Percentiles rank a stretch among this genome's conserved stretches.
Evolutionary conservation across 176 grass and related monocot genomes (phyloP).

Genomic region (Oryza meyeriana): DNA sequence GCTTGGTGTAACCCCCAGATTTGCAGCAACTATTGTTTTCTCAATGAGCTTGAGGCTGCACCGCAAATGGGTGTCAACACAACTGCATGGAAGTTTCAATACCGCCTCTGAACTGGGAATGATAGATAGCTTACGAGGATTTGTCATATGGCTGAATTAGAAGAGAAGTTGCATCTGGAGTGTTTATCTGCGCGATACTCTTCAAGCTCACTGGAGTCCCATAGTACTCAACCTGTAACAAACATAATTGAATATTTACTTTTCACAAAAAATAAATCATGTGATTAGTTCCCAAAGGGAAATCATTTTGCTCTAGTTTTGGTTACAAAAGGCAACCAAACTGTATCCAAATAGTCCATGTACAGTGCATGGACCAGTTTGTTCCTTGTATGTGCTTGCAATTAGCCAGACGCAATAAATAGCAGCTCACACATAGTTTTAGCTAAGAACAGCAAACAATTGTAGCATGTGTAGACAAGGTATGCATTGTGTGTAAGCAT

Average conservation of each 20-base stretch:
- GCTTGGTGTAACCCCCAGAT: constrained; percentile 83
- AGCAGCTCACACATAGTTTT: neutral
- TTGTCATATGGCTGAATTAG: constrained; percentile 96
- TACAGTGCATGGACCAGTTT: neutral
- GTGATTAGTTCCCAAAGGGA: no score
- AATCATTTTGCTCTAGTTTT: neutral
- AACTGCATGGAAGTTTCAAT: neutral
- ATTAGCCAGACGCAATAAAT: neutral
- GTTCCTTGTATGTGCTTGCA: neutral
- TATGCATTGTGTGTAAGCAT: neutral
- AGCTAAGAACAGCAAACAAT: constrained; percentile 9
- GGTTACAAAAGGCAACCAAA: neutral
- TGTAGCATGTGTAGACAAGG: neutral
- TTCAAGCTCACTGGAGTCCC: constrained; percentile 92
- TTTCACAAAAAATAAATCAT: no score
- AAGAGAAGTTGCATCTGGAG: constrained; percentile 87
- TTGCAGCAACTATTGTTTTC: constrained; percentile 93
- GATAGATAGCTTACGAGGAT: constrained; percentile 58
- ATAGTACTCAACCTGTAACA: constrained; percentile 88
- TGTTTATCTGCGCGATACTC: constrained; percentile 91
- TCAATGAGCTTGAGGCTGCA: constrained; percentile 89
- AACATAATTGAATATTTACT: neutral
- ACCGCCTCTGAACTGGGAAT: constrained; percentile 7
- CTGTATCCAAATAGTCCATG: neutral
- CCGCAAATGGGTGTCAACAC: constrained; percentile 15